Percentiles rank a stretch among this genome's conserved stretches.
Conservation (phyloP, 768 basidiomycete genomes). For the Pleurotus eryngii region DNA sequence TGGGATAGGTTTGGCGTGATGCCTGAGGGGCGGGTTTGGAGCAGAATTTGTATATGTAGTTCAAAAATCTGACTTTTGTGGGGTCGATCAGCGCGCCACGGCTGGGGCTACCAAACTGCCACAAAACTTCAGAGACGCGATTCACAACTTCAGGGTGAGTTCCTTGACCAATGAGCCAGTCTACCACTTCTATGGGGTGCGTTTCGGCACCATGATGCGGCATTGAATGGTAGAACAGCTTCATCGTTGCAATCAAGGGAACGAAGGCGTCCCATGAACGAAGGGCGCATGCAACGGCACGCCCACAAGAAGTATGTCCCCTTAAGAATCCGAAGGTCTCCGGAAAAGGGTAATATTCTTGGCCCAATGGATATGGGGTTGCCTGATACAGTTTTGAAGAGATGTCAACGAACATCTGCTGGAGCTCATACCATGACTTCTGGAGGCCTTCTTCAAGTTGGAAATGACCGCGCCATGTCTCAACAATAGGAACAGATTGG, state of each 20-base stretch:
- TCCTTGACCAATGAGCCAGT: neutral
- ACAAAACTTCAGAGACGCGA: neutral
- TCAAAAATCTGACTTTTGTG: constrained; percentile 5
- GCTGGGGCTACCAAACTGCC: neutral
- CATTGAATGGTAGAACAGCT: neutral
- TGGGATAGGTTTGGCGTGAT: neutral
- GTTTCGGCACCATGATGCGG: neutral
- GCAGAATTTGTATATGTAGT: neutral
- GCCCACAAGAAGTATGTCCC: neutral
- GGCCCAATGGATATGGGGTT: neutral
- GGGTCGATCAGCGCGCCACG: neutral
- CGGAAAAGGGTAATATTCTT: constrained; percentile 4
- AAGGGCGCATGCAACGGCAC: neutral
- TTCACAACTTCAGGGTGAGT: neutral
- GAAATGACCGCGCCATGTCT: neutral
- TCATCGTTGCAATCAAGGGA: constrained; percentile 10
- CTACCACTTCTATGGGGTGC: neutral
- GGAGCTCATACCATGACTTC: neutral
- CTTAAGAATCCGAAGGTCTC: constrained; percentile 5
- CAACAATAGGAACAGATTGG: too few species aligned
- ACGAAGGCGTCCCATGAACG: constrained; percentile 10
- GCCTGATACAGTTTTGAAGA: neutral
- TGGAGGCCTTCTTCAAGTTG: neutral
- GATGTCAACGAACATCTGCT: neutral
- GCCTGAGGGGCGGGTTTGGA: neutral